These are phyloP conservation scores for Hypoxylon sp. DNA, from an alignment of 2,329 filamentous ascomycete species.

Conservation along the genomic window DNA sequence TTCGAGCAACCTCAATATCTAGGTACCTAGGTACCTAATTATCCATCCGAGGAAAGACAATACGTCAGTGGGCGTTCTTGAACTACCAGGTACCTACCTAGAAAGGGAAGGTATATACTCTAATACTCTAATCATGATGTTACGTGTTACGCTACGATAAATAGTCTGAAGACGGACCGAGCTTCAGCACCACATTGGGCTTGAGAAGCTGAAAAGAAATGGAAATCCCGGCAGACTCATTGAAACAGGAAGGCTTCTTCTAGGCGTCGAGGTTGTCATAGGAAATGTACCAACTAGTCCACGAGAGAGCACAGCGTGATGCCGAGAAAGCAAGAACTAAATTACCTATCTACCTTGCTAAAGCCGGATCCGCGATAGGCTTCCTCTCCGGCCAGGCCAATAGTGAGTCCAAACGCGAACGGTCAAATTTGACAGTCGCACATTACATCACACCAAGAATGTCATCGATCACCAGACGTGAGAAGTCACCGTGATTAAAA, in stretches of 20 bases:
- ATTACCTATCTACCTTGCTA: too few species aligned
- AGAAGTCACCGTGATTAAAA: slow-evolving; percentile 21
- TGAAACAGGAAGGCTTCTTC: background rate
- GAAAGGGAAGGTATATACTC: background rate
- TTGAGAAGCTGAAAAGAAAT: background rate
- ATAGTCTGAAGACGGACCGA: background rate
- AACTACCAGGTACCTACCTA: background rate
- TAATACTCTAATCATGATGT: background rate
- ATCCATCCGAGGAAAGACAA: background rate
- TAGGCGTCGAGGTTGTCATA: background rate
- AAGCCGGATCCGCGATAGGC: too few species aligned
- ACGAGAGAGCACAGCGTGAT: background rate
- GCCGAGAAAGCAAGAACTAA: too few species aligned
- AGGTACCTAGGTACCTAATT: too few species aligned
- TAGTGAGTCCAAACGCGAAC: background rate
- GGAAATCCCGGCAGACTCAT: background rate
- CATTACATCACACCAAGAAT: background rate
- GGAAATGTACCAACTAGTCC: background rate
- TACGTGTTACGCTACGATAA: background rate
- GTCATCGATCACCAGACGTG: background rate
- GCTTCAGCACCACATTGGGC: background rate
- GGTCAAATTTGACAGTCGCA: background rate
- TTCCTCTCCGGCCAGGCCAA: too few species aligned
- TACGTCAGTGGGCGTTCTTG: background rate
- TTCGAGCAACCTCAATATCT: background rate